Evolutionary conservation across 2,329 filamentous ascomycete species (phyloP).

Genomic region (Alternaria postmessia): DNA sequence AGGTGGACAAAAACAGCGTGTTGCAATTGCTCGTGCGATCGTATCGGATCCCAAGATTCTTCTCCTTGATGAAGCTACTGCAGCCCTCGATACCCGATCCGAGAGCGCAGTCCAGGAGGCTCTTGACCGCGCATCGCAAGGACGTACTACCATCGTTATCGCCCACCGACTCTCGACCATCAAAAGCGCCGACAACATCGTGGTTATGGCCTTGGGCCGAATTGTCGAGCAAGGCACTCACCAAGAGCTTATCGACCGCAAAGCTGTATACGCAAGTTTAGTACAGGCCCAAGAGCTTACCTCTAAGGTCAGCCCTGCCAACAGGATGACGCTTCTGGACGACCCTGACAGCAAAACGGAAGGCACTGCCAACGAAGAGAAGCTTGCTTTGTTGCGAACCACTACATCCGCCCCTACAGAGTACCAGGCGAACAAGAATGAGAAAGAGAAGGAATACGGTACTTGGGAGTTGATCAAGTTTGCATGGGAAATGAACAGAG

Average conservation of each 20-base stretch:
- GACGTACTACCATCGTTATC: constrained; percentile 94
- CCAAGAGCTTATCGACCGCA: constrained; percentile 73
- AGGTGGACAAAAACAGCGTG: constrained; percentile 95
- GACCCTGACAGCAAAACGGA: constrained; percentile 31
- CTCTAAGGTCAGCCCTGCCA: constrained; percentile 32
- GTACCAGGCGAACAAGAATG: constrained; percentile 59
- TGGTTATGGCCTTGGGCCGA: constrained; percentile 85
- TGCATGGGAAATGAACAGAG: constrained; percentile 43
- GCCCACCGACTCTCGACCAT: constrained; percentile 96
- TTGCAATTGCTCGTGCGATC: constrained; percentile 90
- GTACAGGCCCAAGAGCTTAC: constrained; percentile 80
- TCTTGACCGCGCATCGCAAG: constrained; percentile 82
- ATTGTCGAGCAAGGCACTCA: constrained; percentile 95
- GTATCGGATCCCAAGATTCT: constrained; percentile 92
- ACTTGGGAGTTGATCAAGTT: constrained; percentile 55
- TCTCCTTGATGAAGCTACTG: constrained; percentile 93
- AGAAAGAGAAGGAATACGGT: constrained; percentile 37
- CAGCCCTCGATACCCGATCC: constrained; percentile 90
- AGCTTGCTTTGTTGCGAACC: constrained; percentile 39
- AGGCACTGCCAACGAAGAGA: constrained; percentile 29
- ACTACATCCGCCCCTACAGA: constrained; percentile 64
- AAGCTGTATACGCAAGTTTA: constrained; percentile 81
- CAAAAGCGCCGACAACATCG: constrained; percentile 92
- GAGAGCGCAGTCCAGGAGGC: constrained; percentile 95
- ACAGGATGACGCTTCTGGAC: constrained; percentile 29